A percentile compares a stretch with the other conserved stretches of the same genome.
phyloP scores from a whole-genome alignment of 2,329 filamentous ascomycete genomes.

The Pezicula neosporulosa region DNA sequence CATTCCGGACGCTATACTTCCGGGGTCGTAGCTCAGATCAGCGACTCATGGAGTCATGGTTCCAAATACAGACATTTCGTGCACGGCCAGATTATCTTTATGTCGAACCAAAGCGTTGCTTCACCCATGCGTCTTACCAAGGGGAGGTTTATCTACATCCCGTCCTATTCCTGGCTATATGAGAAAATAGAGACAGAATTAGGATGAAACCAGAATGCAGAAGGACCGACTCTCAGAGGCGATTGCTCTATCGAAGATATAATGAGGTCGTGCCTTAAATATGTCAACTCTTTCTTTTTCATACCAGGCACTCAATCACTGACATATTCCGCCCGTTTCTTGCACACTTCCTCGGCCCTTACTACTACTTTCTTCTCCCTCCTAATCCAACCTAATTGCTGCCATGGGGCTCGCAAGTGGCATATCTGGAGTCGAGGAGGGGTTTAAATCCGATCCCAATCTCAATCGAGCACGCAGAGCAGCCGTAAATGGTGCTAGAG shows the following conservation, averaged over 20 bases:
- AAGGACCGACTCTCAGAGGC: not conserved
- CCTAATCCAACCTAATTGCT: not conserved
- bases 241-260: not conserved
- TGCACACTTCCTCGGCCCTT: not conserved
- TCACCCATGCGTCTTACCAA: not conserved
- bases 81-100: not conserved
- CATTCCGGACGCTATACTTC: not conserved
- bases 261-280: not conserved
- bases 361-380: not conserved
- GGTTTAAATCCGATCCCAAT: slow-evolving; percentile 1
- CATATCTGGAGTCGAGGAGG: not conserved
- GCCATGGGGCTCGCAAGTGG: not conserved
- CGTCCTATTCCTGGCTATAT: not conserved
- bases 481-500: not conserved
- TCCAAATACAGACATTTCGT: not conserved
- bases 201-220: not conserved
- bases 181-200: not conserved
- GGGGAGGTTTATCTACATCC: not conserved
- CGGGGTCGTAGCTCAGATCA: not conserved
- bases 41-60: not conserved
- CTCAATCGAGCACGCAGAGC: not conserved
- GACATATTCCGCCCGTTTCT: not conserved
- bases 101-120: not conserved
- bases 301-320: not conserved
- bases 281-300: not conserved